Evolutionary conservation across 1,139 yeast genomes (phyloP).

Genomic region (Geotrichum candidum): DNA sequence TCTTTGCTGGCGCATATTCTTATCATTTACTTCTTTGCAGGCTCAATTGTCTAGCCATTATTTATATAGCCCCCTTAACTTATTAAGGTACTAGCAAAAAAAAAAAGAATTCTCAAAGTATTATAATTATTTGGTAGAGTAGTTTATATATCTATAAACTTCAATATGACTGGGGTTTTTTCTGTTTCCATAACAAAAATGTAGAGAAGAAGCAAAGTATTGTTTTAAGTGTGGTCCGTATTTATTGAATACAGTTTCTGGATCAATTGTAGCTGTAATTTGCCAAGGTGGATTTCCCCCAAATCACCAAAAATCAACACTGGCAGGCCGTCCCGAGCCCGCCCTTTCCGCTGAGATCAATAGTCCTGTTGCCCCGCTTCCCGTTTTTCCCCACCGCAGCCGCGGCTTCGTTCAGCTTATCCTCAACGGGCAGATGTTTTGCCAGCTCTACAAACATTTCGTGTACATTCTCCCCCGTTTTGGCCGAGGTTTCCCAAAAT

Average conservation of each 20-base stretch:
- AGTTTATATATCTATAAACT: background rate
- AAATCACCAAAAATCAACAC: background rate
- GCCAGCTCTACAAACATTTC: constrained; percentile 20
- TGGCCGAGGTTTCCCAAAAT: constrained; percentile 88
- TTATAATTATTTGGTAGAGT: background rate
- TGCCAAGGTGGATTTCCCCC: background rate
- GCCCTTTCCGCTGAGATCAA: background rate
- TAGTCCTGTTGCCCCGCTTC: background rate
- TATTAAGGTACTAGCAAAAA: background rate
- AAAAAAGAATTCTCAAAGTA: background rate
- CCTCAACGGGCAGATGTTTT: background rate
- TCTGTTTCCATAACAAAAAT: too few relatives aligned
- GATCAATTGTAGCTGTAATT: background rate
- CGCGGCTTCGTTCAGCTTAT: background rate
- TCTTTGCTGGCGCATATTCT: background rate
- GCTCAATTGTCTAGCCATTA: background rate
- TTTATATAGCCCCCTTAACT: background rate
- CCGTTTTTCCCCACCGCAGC: background rate
- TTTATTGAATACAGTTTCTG: too few relatives aligned
- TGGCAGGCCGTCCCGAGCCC: background rate
- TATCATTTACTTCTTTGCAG: background rate
- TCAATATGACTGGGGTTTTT: background rate
- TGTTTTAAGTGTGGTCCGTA: background rate
- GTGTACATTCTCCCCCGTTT: constrained; percentile 72
- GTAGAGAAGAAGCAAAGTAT: background rate